phyloP scores from a whole-genome alignment of 1,284 basidiomycete genomes.

The Chiua sp. region DNA sequence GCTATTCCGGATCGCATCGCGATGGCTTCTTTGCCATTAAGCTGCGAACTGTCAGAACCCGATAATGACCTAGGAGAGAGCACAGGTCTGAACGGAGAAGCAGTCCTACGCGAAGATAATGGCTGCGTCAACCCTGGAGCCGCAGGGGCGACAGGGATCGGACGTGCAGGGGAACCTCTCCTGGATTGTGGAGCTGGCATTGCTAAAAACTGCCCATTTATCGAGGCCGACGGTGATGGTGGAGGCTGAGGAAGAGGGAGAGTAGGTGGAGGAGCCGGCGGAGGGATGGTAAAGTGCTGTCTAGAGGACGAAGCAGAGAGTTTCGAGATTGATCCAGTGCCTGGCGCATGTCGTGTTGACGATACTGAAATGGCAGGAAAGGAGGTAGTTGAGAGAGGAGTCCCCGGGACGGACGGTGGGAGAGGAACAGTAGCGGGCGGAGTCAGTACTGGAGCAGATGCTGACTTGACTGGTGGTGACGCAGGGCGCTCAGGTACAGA shows the following conservation, averaged over 20 bases:
- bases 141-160: slow-evolving; percentile 21
- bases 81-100: slow-evolving; percentile 32
- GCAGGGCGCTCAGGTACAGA: slow-evolving; percentile 7
- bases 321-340: slow-evolving; percentile 8
- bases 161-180: slow-evolving; percentile 17
- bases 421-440: slow-evolving; percentile 16
- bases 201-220: slow-evolving; percentile 2
- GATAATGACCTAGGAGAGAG: slow-evolving; percentile 21
- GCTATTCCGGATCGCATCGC: slow-evolving; percentile 13
- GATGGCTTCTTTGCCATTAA: slow-evolving; percentile 7
- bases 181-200: slow-evolving; percentile 8
- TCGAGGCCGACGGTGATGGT: slow-evolving; percentile 15
- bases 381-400: slow-evolving; percentile 27
- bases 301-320: slow-evolving; percentile 24
- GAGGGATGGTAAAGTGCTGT: slow-evolving; percentile 35
- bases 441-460: slow-evolving; percentile 4
- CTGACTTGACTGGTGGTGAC: slow-evolving; percentile 14
- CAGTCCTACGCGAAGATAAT: slow-evolving; percentile 10
- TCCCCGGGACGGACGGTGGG: slow-evolving; percentile 24
- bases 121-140: slow-evolving; percentile 19
- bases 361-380: slow-evolving; percentile 1
- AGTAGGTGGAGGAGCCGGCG: slow-evolving; percentile 37
- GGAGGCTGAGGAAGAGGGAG: slow-evolving; percentile 36
- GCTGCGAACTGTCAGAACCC: slow-evolving; percentile 14
- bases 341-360: slow-evolving; percentile 1